These are phyloP conservation scores for Xylaria castorea DNA, from an alignment of 495 filamentous ascomycete genomes.

Conservation along the genomic window DNA sequence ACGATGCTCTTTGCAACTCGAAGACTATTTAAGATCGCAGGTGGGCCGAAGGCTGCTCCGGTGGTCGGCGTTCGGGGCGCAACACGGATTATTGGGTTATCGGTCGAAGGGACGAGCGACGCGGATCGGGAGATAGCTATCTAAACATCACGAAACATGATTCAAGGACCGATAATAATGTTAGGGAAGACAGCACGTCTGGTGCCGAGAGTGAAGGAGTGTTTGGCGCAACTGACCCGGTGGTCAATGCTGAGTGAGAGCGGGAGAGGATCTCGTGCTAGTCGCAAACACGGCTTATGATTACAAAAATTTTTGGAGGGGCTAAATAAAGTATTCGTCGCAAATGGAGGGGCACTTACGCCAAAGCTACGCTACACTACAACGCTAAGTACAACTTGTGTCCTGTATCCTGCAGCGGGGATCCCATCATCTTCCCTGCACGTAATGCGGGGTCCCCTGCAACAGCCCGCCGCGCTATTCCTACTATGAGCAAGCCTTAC, in stretches of 20 bases:
- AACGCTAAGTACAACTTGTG: neutral
- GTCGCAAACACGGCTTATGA: neutral
- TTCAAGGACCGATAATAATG: neutral
- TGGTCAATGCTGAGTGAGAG: slow-evolving; percentile 13
- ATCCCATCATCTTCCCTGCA: slow-evolving; percentile 17
- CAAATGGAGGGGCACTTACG: slow-evolving; percentile 16
- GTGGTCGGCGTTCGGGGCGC: slow-evolving; percentile 8
- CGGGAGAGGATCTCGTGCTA: neutral
- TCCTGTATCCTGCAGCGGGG: neutral
- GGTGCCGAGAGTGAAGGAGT: neutral
- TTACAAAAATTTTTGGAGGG: slow-evolving; percentile 25
- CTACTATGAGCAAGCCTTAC: neutral
- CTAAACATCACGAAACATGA: neutral
- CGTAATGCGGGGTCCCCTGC: slow-evolving; percentile 26
- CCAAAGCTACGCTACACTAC: slow-evolving; percentile 1
- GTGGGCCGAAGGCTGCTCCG: slow-evolving; percentile 8
- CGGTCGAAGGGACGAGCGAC: neutral
- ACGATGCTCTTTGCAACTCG: neutral
- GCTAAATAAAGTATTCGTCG: slow-evolving; percentile 20
- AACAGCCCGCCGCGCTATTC: neutral
- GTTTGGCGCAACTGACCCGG: slow-evolving; percentile 20
- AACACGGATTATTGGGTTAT: neutral
- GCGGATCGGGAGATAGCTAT: neutral
- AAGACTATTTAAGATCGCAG: neutral
- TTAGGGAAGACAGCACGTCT: neutral